Evolutionary conservation across 2,329 filamentous ascomycete genomes (phyloP), one percentile per base, ranked within the genome.

Genomic region (Chrysoporthe puriensis): DNA sequence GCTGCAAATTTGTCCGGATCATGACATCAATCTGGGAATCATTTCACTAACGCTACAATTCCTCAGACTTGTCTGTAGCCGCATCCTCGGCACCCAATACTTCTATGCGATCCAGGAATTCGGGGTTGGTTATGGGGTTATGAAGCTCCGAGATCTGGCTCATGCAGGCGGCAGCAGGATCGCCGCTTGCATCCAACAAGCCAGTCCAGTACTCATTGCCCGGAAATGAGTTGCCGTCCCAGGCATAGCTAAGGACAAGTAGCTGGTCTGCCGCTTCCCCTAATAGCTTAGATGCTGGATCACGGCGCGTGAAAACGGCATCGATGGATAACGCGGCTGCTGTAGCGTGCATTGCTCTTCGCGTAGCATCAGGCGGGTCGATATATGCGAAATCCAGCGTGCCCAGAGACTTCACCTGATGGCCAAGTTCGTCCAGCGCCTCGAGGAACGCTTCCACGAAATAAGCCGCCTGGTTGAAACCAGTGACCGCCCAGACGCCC

Each of bases 121-220:
- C 66, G 0, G 74, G 74, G 61, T 78, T 78, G 32, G 74, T 70
- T 13, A 74, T 36, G 3, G 76, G 74, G 46, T 78, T 78, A 57
- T 78, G 76, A 52, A 78, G 71, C 63, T 78, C 74, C 21, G 72
- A 61, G 46, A 78, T 76, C 7, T 73, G 77, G 50, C 74, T 76
- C 76, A 78, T 77, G 44, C 73, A 75, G 3, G 76, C 76, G 5
- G 76, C 75, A 1, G 76, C 76, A 7, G 76, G 76, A 60, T 77
- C 76, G 3, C 76, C 76, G 34, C 74, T 73, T 2, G 63, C 74
- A 0, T 26, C 0, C 3, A 76, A 69, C 2, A 3, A 34, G 0
- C 71, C 73, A 1, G 44, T 13, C 76, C 76, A 78, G 54, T 76
- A 78, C 59, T 77, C 76, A 62, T 78, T 78, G 0, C 76, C 76